Base-by-base conservation (phyloP, 2,329 filamentous ascomycete genomes). In the Monilinia laxa region DNA sequence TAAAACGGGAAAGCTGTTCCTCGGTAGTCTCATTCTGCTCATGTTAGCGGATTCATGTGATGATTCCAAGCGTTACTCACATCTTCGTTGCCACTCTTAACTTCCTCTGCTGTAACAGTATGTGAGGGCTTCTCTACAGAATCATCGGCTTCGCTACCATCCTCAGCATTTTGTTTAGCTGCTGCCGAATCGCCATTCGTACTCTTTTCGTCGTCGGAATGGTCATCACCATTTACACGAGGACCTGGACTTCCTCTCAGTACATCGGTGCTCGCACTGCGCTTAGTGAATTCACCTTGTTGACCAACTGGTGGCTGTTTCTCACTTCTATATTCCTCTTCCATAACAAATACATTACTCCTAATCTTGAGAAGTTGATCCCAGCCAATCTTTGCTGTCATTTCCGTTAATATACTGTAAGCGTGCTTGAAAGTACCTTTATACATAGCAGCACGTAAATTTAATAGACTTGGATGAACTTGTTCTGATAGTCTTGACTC, bases 301-400 rank as follows among this genome's bases (percentile, higher is more conserved):
- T 81, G 75, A 51, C 71, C 79, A 23, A 80, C 80, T 31, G 82
- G 78, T 69, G 89, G 87, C 66, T 91, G 88, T 78, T 91, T 92
- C 79, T 98, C 95, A 66, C 89, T 90, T 59, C 95, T 88, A 77
- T 99, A 99, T 78, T 99, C 95, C 75, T 99, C 95, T 77, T 99
- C 95, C 95, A 99, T 99, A 59, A 99, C 95, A 73, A 99, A 99
- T 1, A 99, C 95, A 70, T 94, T 93, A 80, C 94, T 98, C 72
- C 95, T 87, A 74, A 96, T 97, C 78, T 92, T 96, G 62, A 99
- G 82, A 28, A 99, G 83, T 76, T 97, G 92, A 74, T 99, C 95
- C 95, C 95, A 99, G 51, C 95, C 95, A 73, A 99, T 97, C 79
- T 95, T 94, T 69, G 92, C 90, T 0, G 94, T 96, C 82, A 99